Conservation (phyloP, 306 rosid species). For the Luffa aegyptiaca region DNA sequence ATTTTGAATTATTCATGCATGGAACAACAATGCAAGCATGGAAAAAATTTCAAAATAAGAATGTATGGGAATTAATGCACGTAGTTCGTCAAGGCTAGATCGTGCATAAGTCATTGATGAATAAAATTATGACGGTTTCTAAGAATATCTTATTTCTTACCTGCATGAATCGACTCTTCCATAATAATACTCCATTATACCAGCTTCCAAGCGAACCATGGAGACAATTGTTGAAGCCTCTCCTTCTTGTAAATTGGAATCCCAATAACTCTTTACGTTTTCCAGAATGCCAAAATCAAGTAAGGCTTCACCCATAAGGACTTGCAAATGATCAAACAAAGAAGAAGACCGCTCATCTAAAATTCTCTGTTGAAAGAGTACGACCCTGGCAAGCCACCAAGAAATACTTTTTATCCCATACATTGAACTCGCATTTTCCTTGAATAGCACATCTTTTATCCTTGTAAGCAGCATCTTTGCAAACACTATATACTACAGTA, state of each 20-base stretch:
- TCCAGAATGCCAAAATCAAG: conserved; percentile 47
- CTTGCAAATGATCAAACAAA: conserved; percentile 66
- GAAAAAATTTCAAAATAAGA: background rate
- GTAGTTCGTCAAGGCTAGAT: background rate
- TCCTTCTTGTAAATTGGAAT: conserved; percentile 25
- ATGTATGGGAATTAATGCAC: background rate
- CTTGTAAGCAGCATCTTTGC: conserved; percentile 70
- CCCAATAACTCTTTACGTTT: conserved; percentile 52
- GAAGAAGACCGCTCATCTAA: conserved; percentile 74
- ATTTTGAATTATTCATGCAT: background rate
- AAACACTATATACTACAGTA: conserved; percentile 67
- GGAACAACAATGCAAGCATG: background rate
- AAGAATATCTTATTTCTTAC: conserved; percentile 18
- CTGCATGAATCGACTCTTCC: conserved; percentile 88
- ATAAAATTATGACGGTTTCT: conserved; percentile 1
- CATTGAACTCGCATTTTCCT: conserved; percentile 21
- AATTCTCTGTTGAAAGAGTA: conserved; percentile 70
- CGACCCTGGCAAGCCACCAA: conserved; percentile 81
- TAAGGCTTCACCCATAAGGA: conserved; percentile 35
- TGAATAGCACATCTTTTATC: conserved; percentile 49
- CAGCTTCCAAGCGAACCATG: conserved; percentile 70
- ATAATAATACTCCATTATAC: conserved; percentile 64
- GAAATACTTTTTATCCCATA: conserved; percentile 49
- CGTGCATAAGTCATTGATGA: background rate
- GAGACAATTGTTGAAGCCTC: conserved; percentile 55